Base-by-base conservation (phyloP, 2,329 filamentous ascomycete genomes). In the Colletotrichum phormii region DNA sequence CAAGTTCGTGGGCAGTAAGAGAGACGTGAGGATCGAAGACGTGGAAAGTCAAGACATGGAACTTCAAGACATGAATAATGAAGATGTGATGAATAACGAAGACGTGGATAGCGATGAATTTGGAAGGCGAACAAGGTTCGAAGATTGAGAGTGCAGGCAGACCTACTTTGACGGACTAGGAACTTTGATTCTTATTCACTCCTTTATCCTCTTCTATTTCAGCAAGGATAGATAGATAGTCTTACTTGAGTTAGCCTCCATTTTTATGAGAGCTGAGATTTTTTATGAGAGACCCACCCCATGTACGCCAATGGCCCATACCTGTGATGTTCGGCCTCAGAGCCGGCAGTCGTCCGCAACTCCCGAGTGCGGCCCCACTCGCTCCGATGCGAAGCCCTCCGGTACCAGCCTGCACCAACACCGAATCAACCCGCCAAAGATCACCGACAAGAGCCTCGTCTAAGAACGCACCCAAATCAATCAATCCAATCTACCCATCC, bases 21-120 rank as follows among this genome's bases (percentile, higher is more conserved):
- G 5, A 18, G 37, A 3, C 0, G 2, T 9, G 11, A 12, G 33
- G 1, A 1, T 12, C 13, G 33, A 13, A 35, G 0, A 35, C 2
- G 12, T 37, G 2, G 35, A 12, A 3, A 37, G 12, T 11, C 1
- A 37, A 37, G 33, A 35, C 33, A 9, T 0, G 9, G 33, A 35
- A 0, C 0, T 9, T 4, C 33, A 12, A 13, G 33, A 35, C 0
- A 12, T 35, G 33, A 9, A 13, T 12, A 35, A 9, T 12, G 11
- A 13, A 37, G 33, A 35, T 2, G 2, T 12, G 33, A 9, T 1
- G 11, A 12, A 35, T 12, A 35, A 4, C 1, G 9, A 11, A 35
- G 35, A 13, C 2, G 0, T 13, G 35, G 35, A 12, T 11, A 37
- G 35, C 11, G 35, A 37, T 1, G 37, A 46, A 13, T 7, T 46